phyloP scores from a whole-genome alignment of 805 yeast species.

The Metschnikowia cerradonensis region DNA sequence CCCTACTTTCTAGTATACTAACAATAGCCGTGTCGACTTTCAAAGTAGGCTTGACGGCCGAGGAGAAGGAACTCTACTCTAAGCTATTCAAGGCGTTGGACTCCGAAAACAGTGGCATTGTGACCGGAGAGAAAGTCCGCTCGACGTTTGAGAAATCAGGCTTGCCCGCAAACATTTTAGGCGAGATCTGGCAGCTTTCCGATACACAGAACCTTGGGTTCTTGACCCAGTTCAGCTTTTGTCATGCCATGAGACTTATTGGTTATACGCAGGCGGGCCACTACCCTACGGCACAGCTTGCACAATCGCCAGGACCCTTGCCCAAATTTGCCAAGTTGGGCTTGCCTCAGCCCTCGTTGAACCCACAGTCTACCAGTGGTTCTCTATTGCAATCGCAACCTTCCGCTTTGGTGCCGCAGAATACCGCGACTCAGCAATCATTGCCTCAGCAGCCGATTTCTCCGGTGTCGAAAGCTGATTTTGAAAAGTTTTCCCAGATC shows the following conservation, averaged over 20 bases:
- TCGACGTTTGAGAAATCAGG: slow-evolving; percentile 83
- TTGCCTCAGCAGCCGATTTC: slow-evolving; percentile 18
- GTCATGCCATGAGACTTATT: slow-evolving; percentile 81
- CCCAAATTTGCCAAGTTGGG: slow-evolving; percentile 51
- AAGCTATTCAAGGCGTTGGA: slow-evolving; percentile 77
- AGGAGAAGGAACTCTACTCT: slow-evolving; percentile 73
- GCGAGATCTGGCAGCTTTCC: slow-evolving; percentile 93
- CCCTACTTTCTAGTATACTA: background rate
- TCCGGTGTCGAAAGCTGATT: slow-evolving; percentile 53
- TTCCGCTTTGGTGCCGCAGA: slow-evolving; percentile 32
- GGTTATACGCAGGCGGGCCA: slow-evolving; percentile 81
- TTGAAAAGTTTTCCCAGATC: slow-evolving; percentile 61
- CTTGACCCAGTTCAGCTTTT: slow-evolving; percentile 74
- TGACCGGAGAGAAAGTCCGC: slow-evolving; percentile 85
- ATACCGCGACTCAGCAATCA: slow-evolving; percentile 32
- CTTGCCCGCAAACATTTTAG: slow-evolving; percentile 68
- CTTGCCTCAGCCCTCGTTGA: slow-evolving; percentile 17
- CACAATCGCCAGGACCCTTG: slow-evolving; percentile 56
- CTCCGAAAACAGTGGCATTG: slow-evolving; percentile 69
- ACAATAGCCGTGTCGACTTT: slow-evolving; percentile 23
- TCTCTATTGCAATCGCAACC: slow-evolving; percentile 41
- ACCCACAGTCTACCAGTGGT: slow-evolving; percentile 35
- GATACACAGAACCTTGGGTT: slow-evolving; percentile 86
- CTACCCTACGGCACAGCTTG: slow-evolving; percentile 47
- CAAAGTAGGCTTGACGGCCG: slow-evolving; percentile 55